phyloP scores from a whole-genome alignment of 352 stramenopile species.

The Pythium biforme region DNA sequence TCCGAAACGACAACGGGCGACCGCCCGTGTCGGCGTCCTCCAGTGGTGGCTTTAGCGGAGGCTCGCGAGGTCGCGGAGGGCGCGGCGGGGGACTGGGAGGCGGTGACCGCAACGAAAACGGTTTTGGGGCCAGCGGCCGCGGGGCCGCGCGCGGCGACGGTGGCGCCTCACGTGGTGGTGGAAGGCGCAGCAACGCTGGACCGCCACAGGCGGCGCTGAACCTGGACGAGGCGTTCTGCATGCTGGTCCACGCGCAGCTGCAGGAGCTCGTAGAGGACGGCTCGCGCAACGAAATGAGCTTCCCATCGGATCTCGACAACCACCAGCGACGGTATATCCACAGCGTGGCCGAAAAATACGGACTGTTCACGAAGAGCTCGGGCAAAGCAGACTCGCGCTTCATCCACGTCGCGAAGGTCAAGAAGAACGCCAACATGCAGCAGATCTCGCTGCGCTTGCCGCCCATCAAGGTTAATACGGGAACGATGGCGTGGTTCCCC shows the following conservation, averaged over 20 bases:
- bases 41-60: slow-evolving; percentile 5
- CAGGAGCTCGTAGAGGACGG: slow-evolving; percentile 68
- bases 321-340: slow-evolving; percentile 82
- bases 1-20: neutral
- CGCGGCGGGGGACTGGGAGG: slow-evolving; percentile 1
- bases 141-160: neutral
- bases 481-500: slow-evolving; percentile 43
- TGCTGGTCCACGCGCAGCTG: slow-evolving; percentile 58
- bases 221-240: slow-evolving; percentile 70
- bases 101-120: slow-evolving; percentile 14
- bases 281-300: slow-evolving; percentile 57
- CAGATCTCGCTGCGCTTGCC: slow-evolving; percentile 56
- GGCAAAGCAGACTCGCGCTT: slow-evolving; percentile 64
- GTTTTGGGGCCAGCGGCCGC: slow-evolving; percentile 8
- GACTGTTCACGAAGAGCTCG: slow-evolving; percentile 81
- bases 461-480: slow-evolving; percentile 33
- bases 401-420: slow-evolving; percentile 78
- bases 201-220: slow-evolving; percentile 27
- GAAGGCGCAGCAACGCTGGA: slow-evolving; percentile 14
- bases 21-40: neutral
- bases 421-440: slow-evolving; percentile 82
- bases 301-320: slow-evolving; percentile 65
- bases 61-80: slow-evolving; percentile 1
- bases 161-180: slow-evolving; percentile 8
- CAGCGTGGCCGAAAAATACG: slow-evolving; percentile 75